phyloP scores from a whole-genome alignment of 2,329 filamentous ascomycete species.

The Alternaria ethzedia region DNA sequence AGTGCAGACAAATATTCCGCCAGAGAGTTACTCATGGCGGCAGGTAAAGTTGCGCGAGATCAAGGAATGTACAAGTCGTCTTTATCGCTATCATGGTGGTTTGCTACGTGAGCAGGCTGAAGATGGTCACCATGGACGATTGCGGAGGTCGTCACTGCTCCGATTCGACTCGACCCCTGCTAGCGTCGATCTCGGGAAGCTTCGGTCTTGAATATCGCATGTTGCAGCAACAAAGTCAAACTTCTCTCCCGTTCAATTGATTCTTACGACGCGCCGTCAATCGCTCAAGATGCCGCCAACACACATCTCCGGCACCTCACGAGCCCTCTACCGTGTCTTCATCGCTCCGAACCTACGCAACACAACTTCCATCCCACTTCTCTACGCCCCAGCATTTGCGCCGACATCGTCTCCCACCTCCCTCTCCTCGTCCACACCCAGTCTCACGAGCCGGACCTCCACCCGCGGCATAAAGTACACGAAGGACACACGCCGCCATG shows the following conservation, averaged over 20 bases:
- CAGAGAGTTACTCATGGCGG: slow-evolving; percentile 73
- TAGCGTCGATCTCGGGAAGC: slow-evolving; percentile 5
- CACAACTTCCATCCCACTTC: slow-evolving; percentile 21
- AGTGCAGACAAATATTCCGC: slow-evolving; percentile 81
- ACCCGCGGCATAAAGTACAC: slow-evolving; percentile 30
- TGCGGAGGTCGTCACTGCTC: slow-evolving; percentile 24
- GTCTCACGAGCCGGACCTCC: slow-evolving; percentile 17
- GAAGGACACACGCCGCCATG: slow-evolving; percentile 43
- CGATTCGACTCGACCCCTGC: slow-evolving; percentile 23
- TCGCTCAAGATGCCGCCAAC: slow-evolving; percentile 33
- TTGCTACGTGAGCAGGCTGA: slow-evolving; percentile 24
- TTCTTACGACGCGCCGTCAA: too few relatives aligned
- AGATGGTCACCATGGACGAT: slow-evolving; percentile 8
- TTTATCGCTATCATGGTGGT: slow-evolving; percentile 29
- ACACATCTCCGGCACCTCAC: slow-evolving; percentile 43
- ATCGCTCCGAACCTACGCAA: slow-evolving; percentile 44
- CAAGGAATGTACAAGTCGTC: not conserved
- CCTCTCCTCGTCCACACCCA: slow-evolving; percentile 3
- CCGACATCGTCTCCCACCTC: slow-evolving; percentile 10
- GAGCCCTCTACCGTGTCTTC: slow-evolving; percentile 55
- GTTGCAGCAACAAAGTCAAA: not conserved
- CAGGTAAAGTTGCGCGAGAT: slow-evolving; percentile 11
- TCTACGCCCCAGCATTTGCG: slow-evolving; percentile 28
- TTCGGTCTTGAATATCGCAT: not conserved
- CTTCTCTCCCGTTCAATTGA: not conserved